Base-by-base conservation (phyloP, 805 yeast genomes). In the Torulaspora quercuum region DNA sequence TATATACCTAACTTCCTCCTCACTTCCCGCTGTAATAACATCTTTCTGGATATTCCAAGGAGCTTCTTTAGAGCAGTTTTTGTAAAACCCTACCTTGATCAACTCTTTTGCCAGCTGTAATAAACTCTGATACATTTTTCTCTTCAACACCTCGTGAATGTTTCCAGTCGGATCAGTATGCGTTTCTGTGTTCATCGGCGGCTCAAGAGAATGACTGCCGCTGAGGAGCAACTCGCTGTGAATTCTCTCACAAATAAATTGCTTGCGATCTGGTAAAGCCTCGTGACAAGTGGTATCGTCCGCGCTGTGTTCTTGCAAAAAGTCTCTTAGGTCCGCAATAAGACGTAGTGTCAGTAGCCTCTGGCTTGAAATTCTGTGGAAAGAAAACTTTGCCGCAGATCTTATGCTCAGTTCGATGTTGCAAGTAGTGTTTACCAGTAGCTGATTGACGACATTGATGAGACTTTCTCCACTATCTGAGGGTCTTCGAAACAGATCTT, bases 331-430 rank as follows among this genome's bases (percentile, higher is more conserved):
- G 35, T 73, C 77, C 4, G 59, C 45, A 29, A 68, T 48, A 3
- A 74, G 70, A 39, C 92, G 62, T 38, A 87, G 57, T 10, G 80
- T 70, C 1, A 82, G 68, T 28, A 84, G 48, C 1, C 72, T 59
- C 43, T 82, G 87, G 48, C 77, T 73, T 0, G 86, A 73, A 3
- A 86, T 46, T 39, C 80, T 87, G 25, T 69, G 67, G 2, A 77
- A 61, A 0, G 82, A 52, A 8, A 77, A 45, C 0, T 71, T 70
- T 1, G 45, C 18, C 3, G 53, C 35, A 41, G 39, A 25, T 31
- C 95, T 65, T 19, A 80, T 54, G 0, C 82, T 63, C 8, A 84
- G 75, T 49, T 86, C 95, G 6, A 75, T 59, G 2, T 84, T 73
- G 37, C 76, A 75, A 13, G 83, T 71, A 0, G 84, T 76, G 46